phyloP scores from a whole-genome alignment of 1,139 yeast species.

The Pichia cactophila region DNA sequence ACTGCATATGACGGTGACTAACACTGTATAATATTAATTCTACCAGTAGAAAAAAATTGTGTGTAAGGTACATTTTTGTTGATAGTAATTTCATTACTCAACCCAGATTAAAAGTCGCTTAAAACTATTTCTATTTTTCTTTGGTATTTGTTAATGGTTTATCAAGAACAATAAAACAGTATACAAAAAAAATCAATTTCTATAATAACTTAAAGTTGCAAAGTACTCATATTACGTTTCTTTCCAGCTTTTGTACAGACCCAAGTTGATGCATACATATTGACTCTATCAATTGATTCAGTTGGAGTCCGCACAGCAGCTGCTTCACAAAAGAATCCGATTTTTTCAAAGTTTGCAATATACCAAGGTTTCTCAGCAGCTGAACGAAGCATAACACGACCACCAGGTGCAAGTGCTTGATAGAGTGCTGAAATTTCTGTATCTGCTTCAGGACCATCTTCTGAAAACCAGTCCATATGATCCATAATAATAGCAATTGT shows the following conservation, averaged over 20 bases:
- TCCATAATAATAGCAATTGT: constrained; percentile 82
- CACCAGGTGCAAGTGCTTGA: constrained; percentile 56
- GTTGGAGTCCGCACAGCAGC: constrained; percentile 63
- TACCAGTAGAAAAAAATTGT: too few species aligned
- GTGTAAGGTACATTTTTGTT: too few species aligned
- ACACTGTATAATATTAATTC: too few species aligned
- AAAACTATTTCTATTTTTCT: too few species aligned
- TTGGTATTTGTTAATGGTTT: too few species aligned
- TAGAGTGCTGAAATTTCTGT: constrained; percentile 60
- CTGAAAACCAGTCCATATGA: constrained; percentile 88
- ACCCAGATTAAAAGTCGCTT: too few species aligned
- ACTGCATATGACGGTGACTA: too few species aligned
- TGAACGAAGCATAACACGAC: constrained; percentile 70
- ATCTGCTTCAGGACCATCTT: constrained; percentile 53
- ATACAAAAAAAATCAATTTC: neutral
- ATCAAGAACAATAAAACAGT: too few species aligned
- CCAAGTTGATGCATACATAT: constrained; percentile 89
- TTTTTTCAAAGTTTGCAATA: constrained; percentile 54
- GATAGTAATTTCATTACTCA: too few species aligned
- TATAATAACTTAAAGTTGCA: constrained; percentile 15
- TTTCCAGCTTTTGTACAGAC: constrained; percentile 49
- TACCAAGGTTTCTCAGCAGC: constrained; percentile 77
- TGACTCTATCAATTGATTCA: constrained; percentile 64
- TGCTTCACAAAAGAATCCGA: constrained; percentile 60
- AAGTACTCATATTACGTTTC: constrained; percentile 26